phyloP scores from a whole-genome alignment of 805 yeast species.

The Pichia kluyveri region DNA sequence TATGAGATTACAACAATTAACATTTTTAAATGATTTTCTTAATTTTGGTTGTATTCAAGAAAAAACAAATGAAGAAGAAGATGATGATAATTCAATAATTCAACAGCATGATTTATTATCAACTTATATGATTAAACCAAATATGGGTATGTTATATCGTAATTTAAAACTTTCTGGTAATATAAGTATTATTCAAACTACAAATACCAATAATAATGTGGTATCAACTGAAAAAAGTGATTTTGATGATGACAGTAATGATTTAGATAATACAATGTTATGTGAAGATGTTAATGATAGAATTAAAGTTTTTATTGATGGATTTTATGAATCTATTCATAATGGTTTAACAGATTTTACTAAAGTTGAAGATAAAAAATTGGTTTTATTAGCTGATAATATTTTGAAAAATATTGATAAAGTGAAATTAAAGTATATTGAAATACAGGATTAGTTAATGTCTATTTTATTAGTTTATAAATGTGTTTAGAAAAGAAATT shows the following conservation, averaged over 20 bases:
- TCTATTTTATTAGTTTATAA: neutral
- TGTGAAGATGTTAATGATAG: constrained; percentile 59
- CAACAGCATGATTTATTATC: constrained; percentile 39
- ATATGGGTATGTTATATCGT: constrained; percentile 30
- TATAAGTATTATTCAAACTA: constrained; percentile 7
- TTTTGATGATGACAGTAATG: neutral
- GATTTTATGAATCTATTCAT: constrained; percentile 39
- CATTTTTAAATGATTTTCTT: constrained; percentile 25
- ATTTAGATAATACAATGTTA: constrained; percentile 10
- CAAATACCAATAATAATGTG: too few relatives aligned
- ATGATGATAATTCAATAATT: neutral
- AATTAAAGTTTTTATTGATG: constrained; percentile 41
- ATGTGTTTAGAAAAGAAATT: neutral
- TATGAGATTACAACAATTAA: constrained; percentile 28
- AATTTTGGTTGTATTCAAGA: constrained; percentile 18
- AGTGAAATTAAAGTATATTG: constrained; percentile 14
- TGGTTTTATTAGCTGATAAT: constrained; percentile 11
- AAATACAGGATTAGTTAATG: constrained; percentile 8
- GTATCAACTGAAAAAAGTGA: neutral
- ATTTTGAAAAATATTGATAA: constrained; percentile 12
- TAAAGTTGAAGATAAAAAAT: constrained; percentile 40
- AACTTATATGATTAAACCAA: constrained; percentile 44
- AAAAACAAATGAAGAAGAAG: constrained; percentile 6
- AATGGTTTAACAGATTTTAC: constrained; percentile 42
- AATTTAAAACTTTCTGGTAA: constrained; percentile 48